These are phyloP conservation scores for Thelonectria olida DNA, from an alignment of 2,329 filamentous ascomycete species.

Conservation along the genomic window DNA sequence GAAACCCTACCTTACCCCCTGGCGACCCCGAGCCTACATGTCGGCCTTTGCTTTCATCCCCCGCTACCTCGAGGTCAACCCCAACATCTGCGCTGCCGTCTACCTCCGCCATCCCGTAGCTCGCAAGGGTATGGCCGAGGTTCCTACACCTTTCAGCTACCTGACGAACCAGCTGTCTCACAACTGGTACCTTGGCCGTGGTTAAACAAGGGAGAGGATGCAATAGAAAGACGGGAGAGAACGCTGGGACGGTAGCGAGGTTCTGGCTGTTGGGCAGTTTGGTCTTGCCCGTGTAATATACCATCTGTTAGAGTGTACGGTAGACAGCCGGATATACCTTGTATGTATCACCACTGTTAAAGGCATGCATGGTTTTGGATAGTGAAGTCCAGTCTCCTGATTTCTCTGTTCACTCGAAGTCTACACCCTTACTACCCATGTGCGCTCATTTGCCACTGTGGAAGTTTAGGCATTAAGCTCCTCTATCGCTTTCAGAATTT, in stretches of 20 bases:
- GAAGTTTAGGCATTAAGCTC: neutral
- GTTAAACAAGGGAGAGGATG: slow-evolving; percentile 56
- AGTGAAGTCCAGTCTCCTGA: neutral
- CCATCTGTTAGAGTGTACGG: slow-evolving; percentile 43
- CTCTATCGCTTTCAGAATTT: slow-evolving; percentile 2
- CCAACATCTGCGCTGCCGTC: slow-evolving; percentile 94
- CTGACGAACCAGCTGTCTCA: slow-evolving; percentile 83
- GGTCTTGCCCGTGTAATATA: slow-evolving; percentile 43
- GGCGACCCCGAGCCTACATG: slow-evolving; percentile 89
- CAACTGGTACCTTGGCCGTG: slow-evolving; percentile 90
- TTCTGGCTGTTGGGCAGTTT: slow-evolving; percentile 33
- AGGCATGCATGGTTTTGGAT: slow-evolving; percentile 26
- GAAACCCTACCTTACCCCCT: slow-evolving; percentile 92
- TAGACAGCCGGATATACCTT: slow-evolving; percentile 42
- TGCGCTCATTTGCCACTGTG: neutral
- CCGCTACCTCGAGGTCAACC: slow-evolving; percentile 95
- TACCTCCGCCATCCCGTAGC: slow-evolving; percentile 95
- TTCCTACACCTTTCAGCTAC: slow-evolving; percentile 82
- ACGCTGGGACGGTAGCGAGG: slow-evolving; percentile 22
- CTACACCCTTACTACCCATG: neutral
- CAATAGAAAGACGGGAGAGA: slow-evolving; percentile 9
- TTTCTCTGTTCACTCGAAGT: neutral
- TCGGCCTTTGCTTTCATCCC: slow-evolving; percentile 94
- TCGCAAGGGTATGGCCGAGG: slow-evolving; percentile 79
- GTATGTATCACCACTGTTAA: slow-evolving; percentile 42